These are phyloP conservation scores for Penicillium corylophilum DNA, from an alignment of 2,329 filamentous ascomycete genomes.

Conservation along the genomic window DNA sequence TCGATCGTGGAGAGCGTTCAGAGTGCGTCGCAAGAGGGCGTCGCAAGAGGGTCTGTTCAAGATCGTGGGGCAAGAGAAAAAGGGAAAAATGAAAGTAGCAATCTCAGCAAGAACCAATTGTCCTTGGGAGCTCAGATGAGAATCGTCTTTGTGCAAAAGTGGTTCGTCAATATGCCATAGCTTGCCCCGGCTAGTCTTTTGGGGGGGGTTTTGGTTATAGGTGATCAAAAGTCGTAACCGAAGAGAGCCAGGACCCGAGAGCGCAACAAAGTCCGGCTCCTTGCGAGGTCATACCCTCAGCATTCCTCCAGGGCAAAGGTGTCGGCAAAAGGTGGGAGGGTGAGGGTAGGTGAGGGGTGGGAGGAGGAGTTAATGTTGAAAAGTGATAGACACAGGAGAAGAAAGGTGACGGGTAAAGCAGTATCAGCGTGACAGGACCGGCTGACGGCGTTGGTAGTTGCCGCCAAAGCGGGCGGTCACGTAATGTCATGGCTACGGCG, in stretches of 20 bases:
- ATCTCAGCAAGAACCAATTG: constrained; percentile 13
- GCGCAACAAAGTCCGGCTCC: constrained; percentile 42
- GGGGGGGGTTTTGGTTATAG: constrained; percentile 15
- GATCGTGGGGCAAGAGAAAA: constrained; percentile 31
- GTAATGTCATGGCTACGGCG: constrained; percentile 25
- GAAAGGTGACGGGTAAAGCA: constrained; percentile 20
- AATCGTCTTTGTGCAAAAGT: constrained; percentile 18
- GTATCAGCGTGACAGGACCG: constrained; percentile 11
- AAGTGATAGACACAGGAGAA: constrained; percentile 25
- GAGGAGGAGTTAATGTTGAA: constrained; percentile 21
- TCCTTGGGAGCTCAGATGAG: constrained; percentile 14
- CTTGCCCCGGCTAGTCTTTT: constrained; percentile 23
- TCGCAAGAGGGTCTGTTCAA: constrained; percentile 33
- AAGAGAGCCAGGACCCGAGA: constrained; percentile 41
- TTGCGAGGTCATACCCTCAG: constrained; percentile 41
- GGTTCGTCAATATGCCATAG: constrained; percentile 29
- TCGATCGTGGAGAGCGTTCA: constrained; percentile 36
- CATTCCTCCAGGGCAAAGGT: constrained; percentile 29
- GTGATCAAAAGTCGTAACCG: constrained; percentile 25
- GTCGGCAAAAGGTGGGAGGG: neutral
- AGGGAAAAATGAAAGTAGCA: constrained; percentile 17
- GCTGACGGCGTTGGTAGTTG: neutral
- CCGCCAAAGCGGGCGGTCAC: constrained; percentile 9
- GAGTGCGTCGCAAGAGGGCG: constrained; percentile 34
- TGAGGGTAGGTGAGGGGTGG: constrained; percentile 16